Evolutionary conservation across 2,329 filamentous ascomycete species (phyloP), one percentile per base, ranked within the genome.

Genomic region (Fusarium sp.): DNA sequence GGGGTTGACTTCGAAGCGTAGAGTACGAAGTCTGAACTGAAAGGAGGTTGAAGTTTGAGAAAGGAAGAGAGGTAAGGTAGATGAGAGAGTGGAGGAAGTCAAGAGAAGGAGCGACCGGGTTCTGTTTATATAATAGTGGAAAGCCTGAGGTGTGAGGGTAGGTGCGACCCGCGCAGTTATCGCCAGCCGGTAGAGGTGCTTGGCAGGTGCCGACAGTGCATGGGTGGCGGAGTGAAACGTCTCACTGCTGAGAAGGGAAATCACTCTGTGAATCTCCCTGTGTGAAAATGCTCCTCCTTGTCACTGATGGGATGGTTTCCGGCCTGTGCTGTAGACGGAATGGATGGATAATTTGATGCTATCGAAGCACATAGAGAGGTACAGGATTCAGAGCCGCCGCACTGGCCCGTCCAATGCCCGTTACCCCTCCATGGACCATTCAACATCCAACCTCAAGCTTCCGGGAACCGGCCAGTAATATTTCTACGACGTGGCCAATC

Each of bases 101-200:
- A 48, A 62, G 40, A 64, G 56, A 45, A 56, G 42, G 55, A 52
- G 66, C 11, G 45, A 38, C 45, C 26, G 20, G 17, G 49, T 62
- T 50, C 33, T 68, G 58, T 69, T 69, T 69, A 69, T 69, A 69
- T 70, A 63, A 54, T 63, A 48, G 66, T 33, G 44, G 55, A 66
- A 26, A 46, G 48, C 56, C 44, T 48, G 48, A 63, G 60, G 60
- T 55, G 31, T 24, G 49, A 66, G 48, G 43, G 38, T 20, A 63
- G 31, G 60, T 63, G 43, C 42, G 31, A 63, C 42, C 58, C 15
- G 43, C 18, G 40, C 48, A 68, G 59, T 53, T 62, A 48, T 69
- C 61, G 49, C 62, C 55, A 59, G 51, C 33, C 58, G 61, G 55
- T 38, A 55, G 43, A 33, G 36, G 36, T 43, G 64, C 60, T 65